Base-by-base conservation (phyloP, 164 flowering plant genomes). In the Warburgia ugandensis region DNA sequence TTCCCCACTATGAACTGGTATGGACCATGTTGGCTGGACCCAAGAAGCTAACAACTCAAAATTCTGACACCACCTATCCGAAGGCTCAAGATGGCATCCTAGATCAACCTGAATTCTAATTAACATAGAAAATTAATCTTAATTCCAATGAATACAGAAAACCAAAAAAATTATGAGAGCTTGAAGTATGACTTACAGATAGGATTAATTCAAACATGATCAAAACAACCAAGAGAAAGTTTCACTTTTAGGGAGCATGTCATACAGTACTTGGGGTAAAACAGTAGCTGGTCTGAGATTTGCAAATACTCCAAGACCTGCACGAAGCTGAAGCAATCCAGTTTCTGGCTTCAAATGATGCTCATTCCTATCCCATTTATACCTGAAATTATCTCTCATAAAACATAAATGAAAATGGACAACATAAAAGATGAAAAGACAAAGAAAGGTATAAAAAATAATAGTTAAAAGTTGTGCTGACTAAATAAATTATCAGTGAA, bases 261-360 rank as follows among this genome's bases (percentile, higher is more conserved):
- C 41, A 21, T 22, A n/a, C 26, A 42, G 58, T 60, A 86, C 97
- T 81, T 92, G 99, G 17, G 97, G 94, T 23, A 92, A 67, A 48
- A 88, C 97, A 43, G 83, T 68, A 39, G 97, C 99, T 9, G 99
- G 99, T 54, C 99, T 76, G 68, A 92, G 73, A 72, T 92, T 92
- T 2, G 99, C 99, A 73, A 92, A 92, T 21, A 86, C 97, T 47
- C 75, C 73, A 66, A 92, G 97, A 51, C 97, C 95, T 47, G 67
- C 74, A 6, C 99, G 74, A 32, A 92, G 80, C 63, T 80, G 81
- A 77, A 92, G 99, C 70, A 92, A 63, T 8, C 99, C 99, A 42
- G 97, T 86, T 63, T 92, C 99, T n/a, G 99, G 99, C 74, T 88
- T 92, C 66, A 89, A 71, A 53, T 86, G 86, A 19, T 82, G 77